Evolutionary conservation across 2,329 filamentous ascomycete species (phyloP).

Genomic region (Trichoderma koningiopsis): DNA sequence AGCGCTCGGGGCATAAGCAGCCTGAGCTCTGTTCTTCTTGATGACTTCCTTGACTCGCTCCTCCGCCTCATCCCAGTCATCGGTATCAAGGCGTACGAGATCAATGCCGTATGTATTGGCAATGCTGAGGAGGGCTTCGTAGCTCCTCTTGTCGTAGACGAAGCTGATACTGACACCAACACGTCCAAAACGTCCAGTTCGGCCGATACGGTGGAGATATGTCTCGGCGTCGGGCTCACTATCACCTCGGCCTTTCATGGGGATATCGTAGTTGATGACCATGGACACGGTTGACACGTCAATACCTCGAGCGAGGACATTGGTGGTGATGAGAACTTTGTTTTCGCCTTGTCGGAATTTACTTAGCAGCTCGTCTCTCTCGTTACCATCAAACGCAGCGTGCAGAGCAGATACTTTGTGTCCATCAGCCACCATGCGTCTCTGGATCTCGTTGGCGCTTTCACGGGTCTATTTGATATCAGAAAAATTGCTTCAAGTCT

Average conservation of each 20-base stretch:
- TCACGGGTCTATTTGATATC: constrained; percentile 66
- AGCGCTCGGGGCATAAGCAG: constrained; percentile 53
- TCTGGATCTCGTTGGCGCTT: constrained; percentile 82
- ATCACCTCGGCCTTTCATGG: constrained; percentile 74
- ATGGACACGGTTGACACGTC: constrained; percentile 90
- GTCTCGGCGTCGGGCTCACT: constrained; percentile 88
- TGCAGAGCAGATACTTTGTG: constrained; percentile 91
- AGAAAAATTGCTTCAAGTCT: constrained; percentile 23
- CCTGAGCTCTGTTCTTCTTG: constrained; percentile 66
- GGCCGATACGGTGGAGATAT: constrained; percentile 95
- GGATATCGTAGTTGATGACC: constrained; percentile 96
- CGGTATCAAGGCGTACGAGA: constrained; percentile 77
- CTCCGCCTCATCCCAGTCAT: constrained; percentile 91
- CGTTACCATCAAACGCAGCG: constrained; percentile 79
- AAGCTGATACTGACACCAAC: constrained; percentile 96
- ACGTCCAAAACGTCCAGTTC: constrained; percentile 93
- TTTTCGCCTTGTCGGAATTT: constrained; percentile 83
- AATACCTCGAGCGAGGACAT: constrained; percentile 93
- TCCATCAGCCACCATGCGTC: constrained; percentile 82
- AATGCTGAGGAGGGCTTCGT: constrained; percentile 77
- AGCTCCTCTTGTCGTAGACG: constrained; percentile 83
- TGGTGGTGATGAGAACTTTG: constrained; percentile 97
- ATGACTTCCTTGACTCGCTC: constrained; percentile 78
- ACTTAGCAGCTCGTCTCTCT: constrained; percentile 82
- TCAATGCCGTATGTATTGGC: constrained; percentile 77